Evolutionary conservation across 768 basidiomycete species (phyloP).

Genomic region (Goffeauzyma gilvescens): DNA sequence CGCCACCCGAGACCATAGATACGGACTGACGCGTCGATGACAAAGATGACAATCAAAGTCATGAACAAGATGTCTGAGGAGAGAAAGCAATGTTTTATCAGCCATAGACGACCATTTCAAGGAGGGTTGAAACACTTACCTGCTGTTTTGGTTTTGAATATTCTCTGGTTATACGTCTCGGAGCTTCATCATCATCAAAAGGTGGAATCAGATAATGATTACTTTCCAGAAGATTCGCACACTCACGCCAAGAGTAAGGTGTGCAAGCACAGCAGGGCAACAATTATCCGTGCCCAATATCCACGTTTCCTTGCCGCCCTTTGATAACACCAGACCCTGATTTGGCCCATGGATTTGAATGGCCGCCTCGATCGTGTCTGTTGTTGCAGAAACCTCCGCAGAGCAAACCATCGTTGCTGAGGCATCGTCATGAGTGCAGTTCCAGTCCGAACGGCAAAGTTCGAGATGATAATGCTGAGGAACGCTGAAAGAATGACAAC

Average conservation of each 20-base stretch:
- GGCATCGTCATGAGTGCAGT: slow-evolving; percentile 65
- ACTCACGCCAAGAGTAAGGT: slow-evolving; percentile 55
- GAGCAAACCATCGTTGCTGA: slow-evolving; percentile 84
- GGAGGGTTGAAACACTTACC: slow-evolving; percentile 37
- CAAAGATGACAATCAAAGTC: slow-evolving; percentile 48
- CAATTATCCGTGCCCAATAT: slow-evolving; percentile 72
- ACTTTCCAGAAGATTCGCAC: no score
- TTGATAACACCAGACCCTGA: slow-evolving; percentile 77
- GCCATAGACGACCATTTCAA: no score
- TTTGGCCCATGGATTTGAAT: slow-evolving; percentile 38
- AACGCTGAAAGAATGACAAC: not conserved
- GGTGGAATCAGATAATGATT: no score
- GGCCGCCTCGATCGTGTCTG: slow-evolving; percentile 75
- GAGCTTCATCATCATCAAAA: no score
- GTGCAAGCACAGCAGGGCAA: slow-evolving; percentile 57
- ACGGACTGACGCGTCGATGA: slow-evolving; percentile 58
- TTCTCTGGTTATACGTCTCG: no score
- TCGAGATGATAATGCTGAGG: slow-evolving; percentile 77
- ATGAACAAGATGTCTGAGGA: slow-evolving; percentile 57
- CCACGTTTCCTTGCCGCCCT: slow-evolving; percentile 80
- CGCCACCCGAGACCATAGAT: slow-evolving; percentile 63
- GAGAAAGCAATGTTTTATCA: no score
- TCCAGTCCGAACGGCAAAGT: slow-evolving; percentile 73
- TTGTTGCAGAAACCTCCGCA: slow-evolving; percentile 68
- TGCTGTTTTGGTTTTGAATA: no score